Base-by-base conservation (phyloP, 2,329 filamentous ascomycete genomes). In the Xylaria arbuscula region DNA sequence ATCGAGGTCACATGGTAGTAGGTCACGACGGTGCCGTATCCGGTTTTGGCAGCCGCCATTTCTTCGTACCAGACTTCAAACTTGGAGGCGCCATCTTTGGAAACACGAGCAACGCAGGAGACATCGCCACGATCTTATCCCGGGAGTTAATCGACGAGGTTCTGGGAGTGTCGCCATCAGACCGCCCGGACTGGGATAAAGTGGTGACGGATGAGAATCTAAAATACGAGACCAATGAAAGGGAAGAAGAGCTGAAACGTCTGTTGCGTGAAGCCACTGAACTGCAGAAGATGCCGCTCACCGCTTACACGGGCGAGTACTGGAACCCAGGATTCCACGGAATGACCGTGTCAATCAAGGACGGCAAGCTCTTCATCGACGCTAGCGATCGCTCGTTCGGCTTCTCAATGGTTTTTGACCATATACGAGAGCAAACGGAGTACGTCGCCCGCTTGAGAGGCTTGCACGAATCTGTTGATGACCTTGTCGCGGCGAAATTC, bases 321-420 rank as follows among this genome's bases (percentile, higher is more conserved):
- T 72, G 70, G 70, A 64, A 76, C 38, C 70, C 72, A 0, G 75
- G 75, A 1, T 76, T 75, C 42, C 66, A 62, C 9, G 58, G 47
- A 1, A 34, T 76, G 15, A 67, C 55, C 0, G 72, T 76, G 3
- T 19, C 66, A 15, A 50, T 73, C 17, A 70, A 70, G 13, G 69
- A 74, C 28, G 68, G 50, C 9, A 69, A 70, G 53, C 72, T 76
- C 24, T 75, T 72, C 42, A 45, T 76, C 61, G 72, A 76, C 36
- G 72, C 64, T 13, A 59, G 61, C 2, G 73, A 76, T 45, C 71
- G 74, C 1, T 71, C 72, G 0, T 40, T 62, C 17, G 67, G 67
- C 0, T 75, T 66, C 38, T 57, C 58, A 2, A 22, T 76, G 10
- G 65, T 38, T 2, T 75, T 76, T 22, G 64, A 74, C 10, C 73